Evolutionary conservation across 2,329 filamentous ascomycete species (phyloP).

Genomic region (Aureobasidium musti): DNA sequence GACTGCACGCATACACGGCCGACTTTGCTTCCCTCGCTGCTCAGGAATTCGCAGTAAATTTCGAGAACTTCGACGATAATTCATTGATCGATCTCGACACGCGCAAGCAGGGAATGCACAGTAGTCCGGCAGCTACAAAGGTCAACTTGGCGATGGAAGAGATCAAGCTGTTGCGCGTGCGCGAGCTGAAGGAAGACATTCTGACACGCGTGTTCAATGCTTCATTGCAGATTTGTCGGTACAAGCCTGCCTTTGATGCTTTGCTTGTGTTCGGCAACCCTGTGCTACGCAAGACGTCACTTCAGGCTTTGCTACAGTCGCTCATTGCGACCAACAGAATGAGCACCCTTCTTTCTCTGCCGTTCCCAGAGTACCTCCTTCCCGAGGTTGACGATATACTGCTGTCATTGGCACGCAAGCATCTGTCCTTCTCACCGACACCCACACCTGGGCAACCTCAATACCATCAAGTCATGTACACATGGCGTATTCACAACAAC

Average conservation of each 20-base stretch:
- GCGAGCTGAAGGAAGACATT: slow-evolving; percentile 64
- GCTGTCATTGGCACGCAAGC: slow-evolving; percentile 67
- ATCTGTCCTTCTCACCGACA: slow-evolving; percentile 61
- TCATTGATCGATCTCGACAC: slow-evolving; percentile 36
- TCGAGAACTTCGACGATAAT: slow-evolving; percentile 32
- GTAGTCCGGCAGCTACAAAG: slow-evolving; percentile 37
- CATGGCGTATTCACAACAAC: slow-evolving; percentile 79
- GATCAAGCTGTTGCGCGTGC: slow-evolving; percentile 39
- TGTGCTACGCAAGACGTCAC: slow-evolving; percentile 69
- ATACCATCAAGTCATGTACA: slow-evolving; percentile 87
- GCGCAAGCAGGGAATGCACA: slow-evolving; percentile 36
- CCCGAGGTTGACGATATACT: slow-evolving; percentile 79
- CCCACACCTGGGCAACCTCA: slow-evolving; percentile 52
- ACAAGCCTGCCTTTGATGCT: slow-evolving; percentile 78
- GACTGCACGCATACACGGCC: slow-evolving; percentile 75
- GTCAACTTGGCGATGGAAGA: slow-evolving; percentile 40
- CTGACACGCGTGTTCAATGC: slow-evolving; percentile 82
- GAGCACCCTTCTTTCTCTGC: slow-evolving; percentile 64
- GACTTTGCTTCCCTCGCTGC: slow-evolving; percentile 71
- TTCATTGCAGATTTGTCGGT: slow-evolving; percentile 75
- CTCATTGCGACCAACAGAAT: slow-evolving; percentile 39
- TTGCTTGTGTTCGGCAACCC: slow-evolving; percentile 71
- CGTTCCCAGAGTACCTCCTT: slow-evolving; percentile 71
- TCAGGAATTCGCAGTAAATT: slow-evolving; percentile 33
- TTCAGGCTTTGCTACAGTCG: slow-evolving; percentile 64